Evolutionary conservation across 345 rosid genomes (phyloP).

Genomic region (Excoecaria cochinchinensis): DNA sequence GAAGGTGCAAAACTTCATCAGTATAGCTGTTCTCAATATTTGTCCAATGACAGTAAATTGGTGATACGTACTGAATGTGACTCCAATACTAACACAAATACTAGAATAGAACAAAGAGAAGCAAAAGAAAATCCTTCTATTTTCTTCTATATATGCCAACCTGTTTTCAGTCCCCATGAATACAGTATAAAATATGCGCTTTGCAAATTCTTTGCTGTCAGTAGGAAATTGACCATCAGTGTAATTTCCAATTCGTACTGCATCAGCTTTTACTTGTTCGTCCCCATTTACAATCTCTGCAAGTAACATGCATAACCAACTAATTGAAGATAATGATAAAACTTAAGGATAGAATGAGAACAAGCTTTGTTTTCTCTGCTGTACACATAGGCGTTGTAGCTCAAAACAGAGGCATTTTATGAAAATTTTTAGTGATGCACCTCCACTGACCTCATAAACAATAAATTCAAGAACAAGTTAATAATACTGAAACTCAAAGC

Average conservation of each 20-base stretch:
- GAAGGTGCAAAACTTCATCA: background rate
- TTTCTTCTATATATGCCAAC: constrained; percentile 32
- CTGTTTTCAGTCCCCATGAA: constrained; percentile 98
- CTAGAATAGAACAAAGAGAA: background rate
- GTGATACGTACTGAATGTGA: background rate
- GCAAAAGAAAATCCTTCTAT: background rate
- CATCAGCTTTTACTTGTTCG: constrained; percentile 94
- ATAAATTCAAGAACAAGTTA: background rate
- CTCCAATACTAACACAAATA: background rate
- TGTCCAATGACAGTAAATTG: background rate
- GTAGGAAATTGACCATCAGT: constrained; percentile 68
- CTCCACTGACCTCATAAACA: background rate
- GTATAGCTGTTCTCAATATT: background rate
- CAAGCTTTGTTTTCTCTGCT: background rate
- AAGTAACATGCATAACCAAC: constrained; percentile 2
- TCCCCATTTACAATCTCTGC: constrained; percentile 85
- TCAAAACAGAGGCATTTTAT: background rate
- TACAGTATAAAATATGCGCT: constrained; percentile 85
- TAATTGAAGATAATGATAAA: constrained; percentile 12
- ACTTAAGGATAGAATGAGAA: background rate
- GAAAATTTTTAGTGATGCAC: background rate
- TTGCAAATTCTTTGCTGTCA: constrained; percentile 90
- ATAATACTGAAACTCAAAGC: too few relatives aligned
- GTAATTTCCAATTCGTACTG: constrained; percentile 73
- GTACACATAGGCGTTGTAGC: background rate